phyloP scores from a whole-genome alignment of 352 stramenopile genomes.

The Aphanomyces cochlioides region DNA sequence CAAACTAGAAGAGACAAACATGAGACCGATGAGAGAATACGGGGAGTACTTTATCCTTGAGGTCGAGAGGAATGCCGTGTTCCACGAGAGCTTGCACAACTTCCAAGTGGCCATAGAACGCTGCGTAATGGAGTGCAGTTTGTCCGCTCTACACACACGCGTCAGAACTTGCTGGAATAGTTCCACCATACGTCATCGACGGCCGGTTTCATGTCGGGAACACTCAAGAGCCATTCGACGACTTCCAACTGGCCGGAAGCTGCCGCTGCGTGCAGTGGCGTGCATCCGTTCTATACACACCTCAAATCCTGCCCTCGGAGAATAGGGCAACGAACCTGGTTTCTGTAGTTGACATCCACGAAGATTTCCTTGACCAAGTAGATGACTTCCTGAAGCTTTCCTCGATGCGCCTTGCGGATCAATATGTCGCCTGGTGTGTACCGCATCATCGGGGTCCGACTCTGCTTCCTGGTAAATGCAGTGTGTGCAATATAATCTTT shows the following conservation, averaged over 20 bases:
- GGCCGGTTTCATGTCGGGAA: constrained; percentile 54
- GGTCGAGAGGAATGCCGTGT: constrained; percentile 72
- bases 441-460: background rate
- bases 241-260: constrained; percentile 76
- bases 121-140: constrained; percentile 78
- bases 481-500: background rate
- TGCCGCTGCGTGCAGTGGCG: constrained; percentile 67
- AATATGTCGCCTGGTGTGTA: constrained; percentile 83
- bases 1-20: constrained; percentile 41
- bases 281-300: constrained; percentile 70
- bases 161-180: constrained; percentile 11
- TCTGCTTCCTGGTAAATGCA: background rate
- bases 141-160: constrained; percentile 54
- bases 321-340: constrained; percentile 47
- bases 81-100: constrained; percentile 82
- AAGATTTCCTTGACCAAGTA: constrained; percentile 70
- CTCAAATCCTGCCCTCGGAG: background rate
- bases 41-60: constrained; percentile 57
- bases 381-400: constrained; percentile 74
- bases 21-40: background rate
- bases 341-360: constrained; percentile 83
- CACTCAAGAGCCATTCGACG: constrained; percentile 70
- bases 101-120: constrained; percentile 83
- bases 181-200: constrained; percentile 57
- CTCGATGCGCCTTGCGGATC: constrained; percentile 79